Evolutionary conservation across 148 eudicot species (phyloP).

Genomic region (Persicaria tinctoria): DNA sequence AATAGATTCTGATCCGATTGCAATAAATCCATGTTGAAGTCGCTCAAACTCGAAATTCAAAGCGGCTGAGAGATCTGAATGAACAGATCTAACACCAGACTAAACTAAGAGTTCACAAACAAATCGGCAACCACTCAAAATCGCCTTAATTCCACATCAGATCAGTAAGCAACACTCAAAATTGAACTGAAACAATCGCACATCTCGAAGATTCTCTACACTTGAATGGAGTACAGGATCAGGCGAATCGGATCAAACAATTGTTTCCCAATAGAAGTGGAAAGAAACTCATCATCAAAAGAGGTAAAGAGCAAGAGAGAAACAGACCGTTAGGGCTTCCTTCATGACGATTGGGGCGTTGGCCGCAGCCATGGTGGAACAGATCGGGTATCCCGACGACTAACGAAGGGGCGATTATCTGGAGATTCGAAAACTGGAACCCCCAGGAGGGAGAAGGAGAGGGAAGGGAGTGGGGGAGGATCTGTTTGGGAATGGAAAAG

Average conservation of each 20-base stretch:
- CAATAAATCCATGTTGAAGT: background rate
- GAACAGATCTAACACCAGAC: conserved; percentile 31
- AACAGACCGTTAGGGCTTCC: conserved; percentile 77
- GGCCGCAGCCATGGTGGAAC: conserved; percentile 81
- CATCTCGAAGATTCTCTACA: background rate
- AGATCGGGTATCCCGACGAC: conserved; percentile 11
- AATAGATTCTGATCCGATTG: background rate
- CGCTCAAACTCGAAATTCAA: conserved; percentile 7
- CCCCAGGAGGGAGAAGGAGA: conserved; percentile 17
- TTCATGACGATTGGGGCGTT: conserved; percentile 95
- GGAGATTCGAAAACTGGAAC: background rate
- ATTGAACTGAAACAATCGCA: background rate
- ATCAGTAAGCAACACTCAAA: background rate
- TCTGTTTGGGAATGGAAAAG: background rate
- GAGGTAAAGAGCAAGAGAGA: background rate
- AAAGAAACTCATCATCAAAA: background rate
- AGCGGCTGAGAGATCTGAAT: conserved; percentile 19
- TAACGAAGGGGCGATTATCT: background rate
- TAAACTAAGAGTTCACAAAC: background rate
- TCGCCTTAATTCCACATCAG: background rate
- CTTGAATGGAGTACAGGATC: background rate
- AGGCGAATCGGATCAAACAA: conserved; percentile 8
- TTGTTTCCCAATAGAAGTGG: background rate
- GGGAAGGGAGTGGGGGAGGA: conserved; percentile 9
- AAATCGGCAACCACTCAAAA: conserved; percentile 2